These are phyloP conservation scores for Agaricus bisporus DNA, from an alignment of 768 basidiomycete genomes.

Conservation along the genomic window DNA sequence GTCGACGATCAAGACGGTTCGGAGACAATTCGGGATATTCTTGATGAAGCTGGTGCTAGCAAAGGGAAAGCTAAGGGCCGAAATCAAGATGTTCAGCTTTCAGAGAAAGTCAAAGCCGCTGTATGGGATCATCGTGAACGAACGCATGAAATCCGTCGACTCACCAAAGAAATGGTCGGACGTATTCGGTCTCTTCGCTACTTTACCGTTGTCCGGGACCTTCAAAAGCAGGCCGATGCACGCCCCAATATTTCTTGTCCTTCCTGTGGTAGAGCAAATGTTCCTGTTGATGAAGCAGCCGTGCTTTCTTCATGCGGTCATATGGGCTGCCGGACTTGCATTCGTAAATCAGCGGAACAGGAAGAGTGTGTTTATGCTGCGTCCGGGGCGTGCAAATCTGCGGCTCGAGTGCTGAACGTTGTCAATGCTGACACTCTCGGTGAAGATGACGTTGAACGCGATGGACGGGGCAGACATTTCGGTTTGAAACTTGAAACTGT, in stretches of 20 bases:
- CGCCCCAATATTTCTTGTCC: slow-evolving; percentile 61
- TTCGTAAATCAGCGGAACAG: slow-evolving; percentile 62
- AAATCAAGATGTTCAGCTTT: slow-evolving; percentile 49
- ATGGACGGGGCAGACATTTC: slow-evolving; percentile 70
- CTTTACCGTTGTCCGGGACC: slow-evolving; percentile 85
- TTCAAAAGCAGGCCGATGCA: slow-evolving; percentile 67
- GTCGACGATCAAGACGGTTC: slow-evolving; percentile 77
- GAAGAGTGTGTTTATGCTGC: slow-evolving; percentile 79
- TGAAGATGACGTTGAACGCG: slow-evolving; percentile 68
- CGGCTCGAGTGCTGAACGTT: slow-evolving; percentile 76
- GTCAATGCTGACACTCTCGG: slow-evolving; percentile 77
- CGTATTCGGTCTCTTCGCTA: slow-evolving; percentile 88
- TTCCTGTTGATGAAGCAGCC: slow-evolving; percentile 65
- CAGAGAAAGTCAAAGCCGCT: slow-evolving; percentile 51
- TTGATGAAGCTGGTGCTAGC: slow-evolving; percentile 54
- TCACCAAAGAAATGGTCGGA: slow-evolving; percentile 86
- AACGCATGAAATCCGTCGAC: slow-evolving; percentile 76
- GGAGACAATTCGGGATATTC: slow-evolving; percentile 47
- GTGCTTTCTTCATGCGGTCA: slow-evolving; percentile 93
- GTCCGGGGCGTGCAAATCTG: slow-evolving; percentile 67
- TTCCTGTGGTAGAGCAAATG: slow-evolving; percentile 44
- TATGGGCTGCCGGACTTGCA: slow-evolving; percentile 73
- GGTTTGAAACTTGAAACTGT: slow-evolving; percentile 80
- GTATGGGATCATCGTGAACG: slow-evolving; percentile 84
- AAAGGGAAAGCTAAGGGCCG: slow-evolving; percentile 41